These are phyloP conservation scores for Chimonanthus salicifolius DNA, from an alignment of 164 flowering plant species.

Conservation along the genomic window DNA sequence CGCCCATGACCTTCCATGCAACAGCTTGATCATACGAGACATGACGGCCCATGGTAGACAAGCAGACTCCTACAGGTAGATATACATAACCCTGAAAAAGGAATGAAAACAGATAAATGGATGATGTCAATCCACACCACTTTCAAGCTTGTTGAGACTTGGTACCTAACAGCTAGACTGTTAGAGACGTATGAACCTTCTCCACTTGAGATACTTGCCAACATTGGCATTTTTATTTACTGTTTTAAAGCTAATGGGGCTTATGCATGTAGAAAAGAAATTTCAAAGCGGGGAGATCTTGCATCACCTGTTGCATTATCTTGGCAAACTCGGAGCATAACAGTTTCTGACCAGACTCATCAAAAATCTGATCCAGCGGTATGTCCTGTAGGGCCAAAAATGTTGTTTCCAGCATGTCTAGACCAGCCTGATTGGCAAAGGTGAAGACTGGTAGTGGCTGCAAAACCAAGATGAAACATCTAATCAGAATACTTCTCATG, in stretches of 20 bases:
- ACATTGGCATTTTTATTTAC: neutral
- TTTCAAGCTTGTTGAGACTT: neutral
- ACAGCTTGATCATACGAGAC: slow-evolving; percentile 74
- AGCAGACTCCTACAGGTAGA: slow-evolving; percentile 80
- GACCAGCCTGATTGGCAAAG: slow-evolving; percentile 93
- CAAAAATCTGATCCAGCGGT: slow-evolving; percentile 77
- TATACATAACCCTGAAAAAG: slow-evolving; percentile 63
- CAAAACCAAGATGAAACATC: slow-evolving; percentile 10
- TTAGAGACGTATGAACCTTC: too few relatives aligned
- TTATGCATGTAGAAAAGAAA: neutral
- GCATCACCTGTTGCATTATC: slow-evolving; percentile 81
- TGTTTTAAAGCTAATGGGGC: neutral
- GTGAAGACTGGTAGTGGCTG: slow-evolving; percentile 84
- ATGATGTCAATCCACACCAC: neutral
- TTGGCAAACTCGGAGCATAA: slow-evolving; percentile 69
- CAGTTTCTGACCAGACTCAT: slow-evolving; percentile 72
- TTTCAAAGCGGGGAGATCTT: neutral
- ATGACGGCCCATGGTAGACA: slow-evolving; percentile 84
- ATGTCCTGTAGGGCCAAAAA: slow-evolving; percentile 83
- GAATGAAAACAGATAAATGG: neutral
- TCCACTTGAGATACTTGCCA: neutral
- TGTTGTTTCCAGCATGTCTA: slow-evolving; percentile 94
- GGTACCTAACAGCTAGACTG: too few relatives aligned
- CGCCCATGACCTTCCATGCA: slow-evolving; percentile 85
- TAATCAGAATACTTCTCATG: neutral